phyloP scores from a whole-genome alignment of 2,329 filamentous ascomycete species.

The Colletotrichum destructivum region DNA sequence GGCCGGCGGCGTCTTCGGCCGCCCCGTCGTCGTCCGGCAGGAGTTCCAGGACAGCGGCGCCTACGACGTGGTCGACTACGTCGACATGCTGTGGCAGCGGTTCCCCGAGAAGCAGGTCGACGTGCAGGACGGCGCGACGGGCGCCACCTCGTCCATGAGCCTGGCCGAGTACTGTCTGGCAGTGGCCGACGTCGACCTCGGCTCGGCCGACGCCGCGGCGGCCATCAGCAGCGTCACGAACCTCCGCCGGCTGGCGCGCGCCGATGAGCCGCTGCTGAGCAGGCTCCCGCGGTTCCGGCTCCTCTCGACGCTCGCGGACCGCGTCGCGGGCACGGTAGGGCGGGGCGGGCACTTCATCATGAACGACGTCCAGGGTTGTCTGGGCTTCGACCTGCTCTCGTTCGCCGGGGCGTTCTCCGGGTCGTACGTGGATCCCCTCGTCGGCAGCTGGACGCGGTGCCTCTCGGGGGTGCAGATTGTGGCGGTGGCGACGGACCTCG shows the following conservation, averaged over 20 bases:
- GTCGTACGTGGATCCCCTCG: background rate
- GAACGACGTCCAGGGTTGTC: background rate
- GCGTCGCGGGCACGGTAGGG: background rate
- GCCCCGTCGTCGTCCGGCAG: constrained; percentile 9
- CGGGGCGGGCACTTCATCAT: background rate
- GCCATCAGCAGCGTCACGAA: constrained; percentile 8
- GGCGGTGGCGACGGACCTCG: constrained; percentile 1
- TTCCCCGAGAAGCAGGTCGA: constrained; percentile 13
- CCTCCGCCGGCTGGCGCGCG: constrained; percentile 13
- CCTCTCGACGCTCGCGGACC: constrained; percentile 11
- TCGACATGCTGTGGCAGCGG: constrained; percentile 15
- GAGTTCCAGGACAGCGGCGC: constrained; percentile 14
- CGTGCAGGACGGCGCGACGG: constrained; percentile 7
- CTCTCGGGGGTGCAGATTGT: background rate
- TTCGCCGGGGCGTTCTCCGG: constrained; percentile 12
- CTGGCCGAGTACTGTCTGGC: constrained; percentile 12
- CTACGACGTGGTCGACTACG: constrained; percentile 12
- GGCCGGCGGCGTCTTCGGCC: background rate
- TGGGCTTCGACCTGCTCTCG: constrained; percentile 8
- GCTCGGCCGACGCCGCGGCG: constrained; percentile 12
- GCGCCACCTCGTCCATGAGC: constrained; percentile 3
- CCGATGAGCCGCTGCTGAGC: constrained; percentile 10
- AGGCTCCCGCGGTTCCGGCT: constrained; percentile 4
- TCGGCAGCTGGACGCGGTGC: constrained; percentile 14
- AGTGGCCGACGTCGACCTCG: background rate